Evolutionary conservation across 306 rosid species (phyloP).

Genomic region (Rosa chinensis): DNA sequence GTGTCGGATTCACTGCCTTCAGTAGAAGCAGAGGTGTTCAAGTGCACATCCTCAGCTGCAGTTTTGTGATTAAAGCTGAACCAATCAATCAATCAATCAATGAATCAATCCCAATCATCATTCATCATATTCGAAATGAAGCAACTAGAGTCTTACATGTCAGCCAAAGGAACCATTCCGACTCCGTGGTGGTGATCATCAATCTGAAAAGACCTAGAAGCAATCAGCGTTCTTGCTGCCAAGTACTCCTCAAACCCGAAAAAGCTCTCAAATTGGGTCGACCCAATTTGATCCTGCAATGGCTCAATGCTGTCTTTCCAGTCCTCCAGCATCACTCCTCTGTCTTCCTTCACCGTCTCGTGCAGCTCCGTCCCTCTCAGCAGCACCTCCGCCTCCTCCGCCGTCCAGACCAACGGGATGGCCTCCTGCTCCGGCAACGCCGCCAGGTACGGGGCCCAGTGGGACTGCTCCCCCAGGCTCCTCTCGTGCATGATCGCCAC

Average conservation of each 20-base stretch:
- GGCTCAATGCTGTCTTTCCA: conserved; percentile 82
- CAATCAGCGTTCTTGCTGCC: conserved; percentile 69
- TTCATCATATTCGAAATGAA: not conserved
- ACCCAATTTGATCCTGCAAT: conserved; percentile 33
- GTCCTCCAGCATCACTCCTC: conserved; percentile 58
- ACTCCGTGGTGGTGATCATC: conserved; percentile 69
- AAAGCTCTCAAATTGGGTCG: conserved; percentile 36
- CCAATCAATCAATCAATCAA: not conserved
- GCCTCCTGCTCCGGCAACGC: conserved; percentile 58
- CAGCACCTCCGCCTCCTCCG: conserved; percentile 38
- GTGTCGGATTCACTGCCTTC: not conserved
- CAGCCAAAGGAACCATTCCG: conserved; percentile 97
- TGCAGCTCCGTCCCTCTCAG: conserved; percentile 81
- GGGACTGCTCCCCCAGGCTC: conserved; percentile 59
- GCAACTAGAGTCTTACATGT: conserved; percentile 55
- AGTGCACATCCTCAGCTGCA: conserved; percentile 86
- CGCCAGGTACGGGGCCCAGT: conserved; percentile 79
- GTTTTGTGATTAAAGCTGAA: conserved; percentile 89
- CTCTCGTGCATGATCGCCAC: conserved; percentile 81
- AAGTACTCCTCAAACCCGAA: conserved; percentile 61
- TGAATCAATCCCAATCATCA: not conserved
- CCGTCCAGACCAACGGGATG: conserved; percentile 73
- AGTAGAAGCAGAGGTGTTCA: conserved; percentile 52
- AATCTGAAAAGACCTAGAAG: conserved; percentile 70
- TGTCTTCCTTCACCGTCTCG: conserved; percentile 75